Conservation (phyloP, 345 rosid genomes). For the Citrus maxima region DNA sequence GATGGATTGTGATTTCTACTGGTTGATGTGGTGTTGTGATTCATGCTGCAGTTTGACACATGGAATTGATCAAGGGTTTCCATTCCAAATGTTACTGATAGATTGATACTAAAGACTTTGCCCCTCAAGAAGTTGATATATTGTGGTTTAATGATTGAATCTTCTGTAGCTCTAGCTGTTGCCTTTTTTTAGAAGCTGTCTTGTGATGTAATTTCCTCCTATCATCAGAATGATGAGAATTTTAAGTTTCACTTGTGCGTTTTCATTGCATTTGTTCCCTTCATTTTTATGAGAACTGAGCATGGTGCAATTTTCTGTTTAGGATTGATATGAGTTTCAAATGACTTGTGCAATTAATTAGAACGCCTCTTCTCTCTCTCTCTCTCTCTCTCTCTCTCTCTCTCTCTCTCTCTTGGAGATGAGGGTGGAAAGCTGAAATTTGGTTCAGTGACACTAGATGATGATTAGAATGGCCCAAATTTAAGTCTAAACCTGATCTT, state of each 20-base stretch:
- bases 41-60: not conserved
- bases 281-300: not conserved
- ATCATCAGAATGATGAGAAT: not conserved
- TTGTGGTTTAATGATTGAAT: not conserved
- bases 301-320: not conserved
- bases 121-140: not conserved
- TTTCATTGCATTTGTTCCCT: not conserved
- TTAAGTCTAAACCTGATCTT: not conserved
- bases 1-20: not conserved
- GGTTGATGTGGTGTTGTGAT: conserved; percentile 2
- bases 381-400: not conserved
- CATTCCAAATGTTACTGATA: not conserved
- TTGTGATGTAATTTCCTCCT: not conserved
- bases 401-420: not conserved
- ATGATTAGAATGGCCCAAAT: not conserved
- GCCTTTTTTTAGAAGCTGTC: not conserved
- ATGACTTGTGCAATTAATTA: not conserved
- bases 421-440: not conserved
- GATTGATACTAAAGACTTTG: not conserved
- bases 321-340: not conserved
- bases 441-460: not conserved
- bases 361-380: not conserved
- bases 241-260: not conserved
- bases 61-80: not conserved
- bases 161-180: not conserved